A percentile compares a stretch with the other conserved stretches of the same genome.
Evolutionary conservation across 495 filamentous ascomycete genomes (phyloP).

Genomic region (Parachaetomium inaequale): DNA sequence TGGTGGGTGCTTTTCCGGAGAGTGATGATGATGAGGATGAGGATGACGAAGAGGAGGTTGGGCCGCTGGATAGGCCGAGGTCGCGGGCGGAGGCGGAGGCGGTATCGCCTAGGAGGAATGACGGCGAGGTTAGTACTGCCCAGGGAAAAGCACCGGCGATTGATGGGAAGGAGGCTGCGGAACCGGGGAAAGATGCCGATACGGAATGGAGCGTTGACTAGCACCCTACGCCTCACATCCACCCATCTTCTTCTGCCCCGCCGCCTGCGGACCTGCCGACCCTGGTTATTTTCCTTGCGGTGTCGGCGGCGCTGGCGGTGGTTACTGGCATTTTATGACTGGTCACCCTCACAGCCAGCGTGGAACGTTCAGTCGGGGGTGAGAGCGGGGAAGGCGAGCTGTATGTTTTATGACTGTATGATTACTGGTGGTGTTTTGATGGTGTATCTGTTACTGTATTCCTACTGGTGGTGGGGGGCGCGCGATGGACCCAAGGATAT

Average conservation of each 20-base stretch:
- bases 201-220: conserved; percentile 11
- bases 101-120: background rate
- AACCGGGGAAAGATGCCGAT: background rate
- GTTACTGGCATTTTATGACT: background rate
- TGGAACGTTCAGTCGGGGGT: background rate
- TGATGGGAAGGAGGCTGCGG: background rate
- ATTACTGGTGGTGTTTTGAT: background rate
- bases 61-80: conserved; percentile 7
- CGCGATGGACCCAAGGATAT: background rate
- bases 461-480: background rate
- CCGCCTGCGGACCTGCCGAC: background rate
- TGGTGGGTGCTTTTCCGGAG: conserved; percentile 32
- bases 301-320: background rate
- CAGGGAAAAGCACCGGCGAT: background rate
- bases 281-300: background rate
- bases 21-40: conserved; percentile 20
- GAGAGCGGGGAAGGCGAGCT: background rate
- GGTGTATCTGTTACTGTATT: background rate
- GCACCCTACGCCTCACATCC: background rate
- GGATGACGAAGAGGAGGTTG: conserved; percentile 1
- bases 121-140: background rate
- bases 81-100: background rate
- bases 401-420: conserved; percentile 4
- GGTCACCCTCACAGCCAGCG: background rate
- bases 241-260: background rate